Evolutionary conservation across 1,139 yeast genomes (phyloP), one percentile per base, ranked within the genome.

Genomic region (Hyphopichia pseudoburtonii): DNA sequence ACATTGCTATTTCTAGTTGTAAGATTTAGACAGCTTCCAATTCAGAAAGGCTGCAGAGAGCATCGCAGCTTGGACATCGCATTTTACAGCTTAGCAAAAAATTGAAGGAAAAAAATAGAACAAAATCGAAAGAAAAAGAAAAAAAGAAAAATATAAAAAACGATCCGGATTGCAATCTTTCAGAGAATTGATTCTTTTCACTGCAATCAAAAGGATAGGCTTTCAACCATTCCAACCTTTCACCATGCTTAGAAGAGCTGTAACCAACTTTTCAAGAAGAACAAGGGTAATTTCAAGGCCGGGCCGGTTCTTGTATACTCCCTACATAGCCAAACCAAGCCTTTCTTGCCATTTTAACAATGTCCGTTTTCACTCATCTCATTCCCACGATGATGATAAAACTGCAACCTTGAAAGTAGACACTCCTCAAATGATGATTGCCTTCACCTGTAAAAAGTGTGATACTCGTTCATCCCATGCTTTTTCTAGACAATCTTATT

Each of bases 361-460:
- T 17, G 17, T 27, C 5, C 18, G 19, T 15, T 18, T 28, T 16
- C 31, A 28, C 16, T 28, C 31, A n/a, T 28, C 31, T 9, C 28
- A 31, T n/a, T 23, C 34, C 18, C 5, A 31, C 12, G 35, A 40
- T 11, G 30, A 27, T 17, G 35, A 41, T 21, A 44, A 43, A 12
- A 37, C 35, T 14, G 57, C 56, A 9, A 38, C 45, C 3, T 32
- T 62, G 36, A 69, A 81, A 47, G 73, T 72, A 3, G 84, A 80
- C 32, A 79, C 82, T 42, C 96, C 95, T 1, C 78, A 82, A 58
- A 69, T 87, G 48, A 84, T 89, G 82, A 75, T 92, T 22, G 92
- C 96, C 0, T 90, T 92, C 62, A 92, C 97, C 0, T 92, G 98
- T 62, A 92, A 89, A 58, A 80, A 80, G 48, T 92, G 98, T 62